phyloP scores from a whole-genome alignment of 306 rosid species.

The Vicia sativa region DNA sequence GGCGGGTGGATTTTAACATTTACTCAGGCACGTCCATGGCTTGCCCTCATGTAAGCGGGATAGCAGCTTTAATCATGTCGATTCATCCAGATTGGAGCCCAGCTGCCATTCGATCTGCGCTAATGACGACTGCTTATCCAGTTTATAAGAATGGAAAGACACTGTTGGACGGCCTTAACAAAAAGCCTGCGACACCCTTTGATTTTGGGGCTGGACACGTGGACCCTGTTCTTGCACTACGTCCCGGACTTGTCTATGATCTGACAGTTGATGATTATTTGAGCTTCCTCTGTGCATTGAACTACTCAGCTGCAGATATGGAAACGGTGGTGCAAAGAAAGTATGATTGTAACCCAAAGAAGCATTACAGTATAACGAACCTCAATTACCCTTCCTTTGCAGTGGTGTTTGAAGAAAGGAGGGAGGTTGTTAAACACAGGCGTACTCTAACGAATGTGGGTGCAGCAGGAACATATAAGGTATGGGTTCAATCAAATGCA shows the following conservation, averaged over 20 bases:
- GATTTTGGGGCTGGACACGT: conserved; percentile 79
- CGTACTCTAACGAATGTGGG: conserved; percentile 46
- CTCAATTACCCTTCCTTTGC: conserved; percentile 65
- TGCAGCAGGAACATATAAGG: conserved; percentile 49
- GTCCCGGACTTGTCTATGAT: conserved; percentile 79
- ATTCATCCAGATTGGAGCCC: conserved; percentile 81
- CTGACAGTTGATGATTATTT: conserved; percentile 62
- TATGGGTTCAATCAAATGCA: conserved; percentile 32
- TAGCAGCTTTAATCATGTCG: conserved; percentile 64
- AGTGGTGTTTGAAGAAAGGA: conserved; percentile 45
- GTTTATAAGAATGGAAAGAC: conserved; percentile 47
- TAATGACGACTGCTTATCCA: conserved; percentile 73
- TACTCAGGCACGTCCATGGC: conserved; percentile 86
- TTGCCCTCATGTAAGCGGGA: conserved; percentile 78
- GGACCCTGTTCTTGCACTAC: conserved; percentile 65
- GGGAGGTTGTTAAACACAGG: conserved; percentile 41
- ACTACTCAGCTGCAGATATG: conserved; percentile 52
- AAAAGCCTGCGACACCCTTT: conserved; percentile 62
- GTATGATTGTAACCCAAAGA: conserved; percentile 33
- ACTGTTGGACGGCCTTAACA: conserved; percentile 50
- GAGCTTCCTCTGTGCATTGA: conserved; percentile 64
- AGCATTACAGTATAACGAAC: background rate
- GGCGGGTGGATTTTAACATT: conserved; percentile 80
- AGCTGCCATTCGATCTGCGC: conserved; percentile 67
- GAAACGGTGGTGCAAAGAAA: conserved; percentile 48